Evolutionary conservation across 345 rosid genomes (phyloP), one percentile per base, ranked within the genome.

Genomic region (Sapria himalayana): DNA sequence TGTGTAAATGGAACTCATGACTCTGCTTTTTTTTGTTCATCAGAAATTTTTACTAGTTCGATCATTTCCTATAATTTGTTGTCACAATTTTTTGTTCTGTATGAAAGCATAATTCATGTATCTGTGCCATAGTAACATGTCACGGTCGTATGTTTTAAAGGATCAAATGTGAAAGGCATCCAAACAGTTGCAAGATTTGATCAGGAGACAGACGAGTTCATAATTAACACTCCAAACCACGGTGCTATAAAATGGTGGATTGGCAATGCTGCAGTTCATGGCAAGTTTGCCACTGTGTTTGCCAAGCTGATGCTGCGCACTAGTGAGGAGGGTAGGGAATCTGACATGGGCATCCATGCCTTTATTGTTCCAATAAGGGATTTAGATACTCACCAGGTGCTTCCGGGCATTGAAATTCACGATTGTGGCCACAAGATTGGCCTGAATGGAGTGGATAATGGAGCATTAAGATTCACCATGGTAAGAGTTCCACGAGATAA

Each of bases 231-330:
- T 3, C 92, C 93, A 24, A 56, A 80, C 54, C 93, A 91, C 25
- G 95, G 99, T 41, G 95, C 95, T 24, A 84, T 84, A 51, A 91
- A 91, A 58, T 91, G 99, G 99, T 84, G 96, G 99, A 91, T 84
- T 55, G 96, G 99, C 25, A 89, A 89, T 56, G 98, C 98, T 39
- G 98, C 95, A 5, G 93, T 80, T 54, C 93, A 91, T 51, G 99
- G 99, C 5, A 91, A 77, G 67, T 80, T 91, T 33, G 99, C 93
- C 13, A 64, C 78, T 41, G 99, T 84, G 60, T 91, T 91, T 45
- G 95, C 99, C 24, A 80, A 54, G 65, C 62, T 84, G 24, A 51
- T 80, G 54, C 63, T 80, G 63, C 99, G 92, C n/a, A 73, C 92
- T 43, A 85, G 80, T 58, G 92, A 91, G 51, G 49, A 62, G 2